Conservation (phyloP, 1,284 basidiomycete species). For the Ustilago tritici region DNA sequence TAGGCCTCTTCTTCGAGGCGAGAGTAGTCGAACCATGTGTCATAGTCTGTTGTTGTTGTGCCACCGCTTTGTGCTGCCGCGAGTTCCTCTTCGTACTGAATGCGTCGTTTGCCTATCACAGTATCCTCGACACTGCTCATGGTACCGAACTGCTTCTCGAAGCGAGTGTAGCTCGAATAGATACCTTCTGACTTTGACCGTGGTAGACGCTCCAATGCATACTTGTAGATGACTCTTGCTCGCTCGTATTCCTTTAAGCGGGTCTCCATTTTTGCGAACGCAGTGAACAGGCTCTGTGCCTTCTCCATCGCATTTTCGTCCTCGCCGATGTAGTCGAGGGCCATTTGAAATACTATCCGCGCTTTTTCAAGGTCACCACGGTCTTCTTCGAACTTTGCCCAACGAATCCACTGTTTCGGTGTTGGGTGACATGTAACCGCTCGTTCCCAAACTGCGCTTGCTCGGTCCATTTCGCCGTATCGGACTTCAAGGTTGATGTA, state of each 20-base stretch:
- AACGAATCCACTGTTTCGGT: conserved; percentile 95
- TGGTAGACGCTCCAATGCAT: conserved; percentile 89
- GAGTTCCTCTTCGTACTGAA: conserved; percentile 80
- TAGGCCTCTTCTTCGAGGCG: conserved; percentile 91
- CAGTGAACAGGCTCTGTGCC: conserved; percentile 93
- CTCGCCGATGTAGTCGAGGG: conserved; percentile 95
- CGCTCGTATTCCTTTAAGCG: conserved; percentile 95
- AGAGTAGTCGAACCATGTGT: conserved; percentile 97
- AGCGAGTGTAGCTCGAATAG: conserved; percentile 92
- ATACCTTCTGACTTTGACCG: conserved; percentile 86
- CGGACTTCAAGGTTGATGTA: conserved; percentile 97
- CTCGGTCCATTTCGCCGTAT: conserved; percentile 90
- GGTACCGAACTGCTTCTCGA: conserved; percentile 97
- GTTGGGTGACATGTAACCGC: conserved; percentile 94
- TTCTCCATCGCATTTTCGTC: conserved; percentile 97
- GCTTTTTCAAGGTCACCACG: conserved; percentile 83
- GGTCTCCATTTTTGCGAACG: conserved; percentile 98
- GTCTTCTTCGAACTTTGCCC: conserved; percentile 96
- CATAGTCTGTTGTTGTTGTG: conserved; percentile 83
- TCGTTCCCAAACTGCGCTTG: conserved; percentile 91
- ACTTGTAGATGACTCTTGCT: conserved; percentile 96
- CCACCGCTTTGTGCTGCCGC: conserved; percentile 72
- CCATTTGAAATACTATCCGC: conserved; percentile 94
- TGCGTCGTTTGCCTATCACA: conserved; percentile 92
- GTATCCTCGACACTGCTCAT: conserved; percentile 89